Conservation (phyloP, 768 basidiomycete genomes). For the Lentinula edodes region DNA sequence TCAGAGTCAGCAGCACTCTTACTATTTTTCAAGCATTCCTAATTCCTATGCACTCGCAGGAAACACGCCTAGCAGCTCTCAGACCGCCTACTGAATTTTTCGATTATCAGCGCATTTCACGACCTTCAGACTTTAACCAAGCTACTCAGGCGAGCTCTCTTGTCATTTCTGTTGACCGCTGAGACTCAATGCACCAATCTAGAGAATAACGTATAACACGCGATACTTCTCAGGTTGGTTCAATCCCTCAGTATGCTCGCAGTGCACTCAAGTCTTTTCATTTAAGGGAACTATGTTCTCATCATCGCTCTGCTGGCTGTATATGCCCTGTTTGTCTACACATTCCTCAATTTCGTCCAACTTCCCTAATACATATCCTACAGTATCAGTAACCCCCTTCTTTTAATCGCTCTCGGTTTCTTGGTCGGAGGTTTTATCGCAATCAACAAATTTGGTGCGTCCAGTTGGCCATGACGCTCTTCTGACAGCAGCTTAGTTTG, state of each 20-base stretch:
- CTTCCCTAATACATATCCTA: conserved; percentile 1
- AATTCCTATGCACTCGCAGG: conserved; percentile 35
- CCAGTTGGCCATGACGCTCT: neutral
- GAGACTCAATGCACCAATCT: conserved; percentile 6
- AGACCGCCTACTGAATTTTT: conserved; percentile 77
- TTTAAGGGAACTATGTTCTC: conserved; percentile 79
- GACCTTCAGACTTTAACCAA: conserved; percentile 75
- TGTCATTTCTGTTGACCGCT: conserved; percentile 4
- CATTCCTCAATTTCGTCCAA: neutral
- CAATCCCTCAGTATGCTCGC: neutral
- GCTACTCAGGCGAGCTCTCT: conserved; percentile 57
- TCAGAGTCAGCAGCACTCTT: conserved; percentile 49
- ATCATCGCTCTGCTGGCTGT: conserved; percentile 74
- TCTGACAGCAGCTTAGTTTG: neutral
- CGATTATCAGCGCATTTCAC: conserved; percentile 77
- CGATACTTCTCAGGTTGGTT: conserved; percentile 73
- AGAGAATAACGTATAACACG: conserved; percentile 95
- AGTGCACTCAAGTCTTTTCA: neutral
- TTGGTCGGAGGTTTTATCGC: conserved; percentile 86
- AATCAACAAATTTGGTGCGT: conserved; percentile 86
- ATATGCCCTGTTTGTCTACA: conserved; percentile 65
- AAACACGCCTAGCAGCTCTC: conserved; percentile 72
- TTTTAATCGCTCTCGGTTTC: conserved; percentile 81
- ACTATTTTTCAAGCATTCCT: neutral
- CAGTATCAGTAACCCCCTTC: conserved; percentile 77